Conservation (phyloP, 129 eudicot genomes). For the Tanacetum coccineum region DNA sequence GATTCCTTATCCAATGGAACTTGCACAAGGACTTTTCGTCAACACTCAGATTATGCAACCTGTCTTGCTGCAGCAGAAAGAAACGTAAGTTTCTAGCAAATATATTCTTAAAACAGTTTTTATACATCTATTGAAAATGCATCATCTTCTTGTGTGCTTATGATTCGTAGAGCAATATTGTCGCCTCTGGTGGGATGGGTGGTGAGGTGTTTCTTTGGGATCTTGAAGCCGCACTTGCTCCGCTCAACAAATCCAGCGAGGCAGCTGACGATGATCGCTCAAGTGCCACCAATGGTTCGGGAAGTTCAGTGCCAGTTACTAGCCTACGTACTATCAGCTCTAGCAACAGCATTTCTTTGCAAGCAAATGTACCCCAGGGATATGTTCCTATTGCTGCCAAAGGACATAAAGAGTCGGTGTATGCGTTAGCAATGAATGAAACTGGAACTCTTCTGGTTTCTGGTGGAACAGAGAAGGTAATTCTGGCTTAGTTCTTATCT, state of each 20-base stretch:
- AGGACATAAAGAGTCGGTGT: constrained; percentile 99
- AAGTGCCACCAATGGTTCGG: constrained; percentile 56
- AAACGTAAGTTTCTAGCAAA: constrained; percentile 44
- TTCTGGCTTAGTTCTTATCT: not conserved
- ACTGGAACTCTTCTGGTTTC: constrained; percentile 93
- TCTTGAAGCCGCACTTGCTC: constrained; percentile 91
- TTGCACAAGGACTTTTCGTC: constrained; percentile 79
- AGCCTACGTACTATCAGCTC: constrained; percentile 75
- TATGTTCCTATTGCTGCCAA: constrained; percentile 75
- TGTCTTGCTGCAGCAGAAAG: constrained; percentile 88
- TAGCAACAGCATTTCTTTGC: constrained; percentile 72
- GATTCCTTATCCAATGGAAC: constrained; percentile 76
- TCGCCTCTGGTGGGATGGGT: constrained; percentile 94
- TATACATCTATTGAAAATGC: not conserved
- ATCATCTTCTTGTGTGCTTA: constrained; percentile 8
- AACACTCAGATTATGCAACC: constrained; percentile 95
- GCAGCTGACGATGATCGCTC: constrained; percentile 67
- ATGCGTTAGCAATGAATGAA: constrained; percentile 93
- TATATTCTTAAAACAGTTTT: constrained; percentile 4
- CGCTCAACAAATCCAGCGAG: constrained; percentile 64
- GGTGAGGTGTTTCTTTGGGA: constrained; percentile 98
- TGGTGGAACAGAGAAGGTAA: constrained; percentile 99
- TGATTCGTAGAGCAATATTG: constrained; percentile 59
- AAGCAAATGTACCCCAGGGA: constrained; percentile 67
- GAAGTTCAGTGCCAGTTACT: constrained; percentile 44